Evolutionary conservation across 176 grass and related monocot species (phyloP).

Genomic region (Bolboschoenus planiculmis): DNA sequence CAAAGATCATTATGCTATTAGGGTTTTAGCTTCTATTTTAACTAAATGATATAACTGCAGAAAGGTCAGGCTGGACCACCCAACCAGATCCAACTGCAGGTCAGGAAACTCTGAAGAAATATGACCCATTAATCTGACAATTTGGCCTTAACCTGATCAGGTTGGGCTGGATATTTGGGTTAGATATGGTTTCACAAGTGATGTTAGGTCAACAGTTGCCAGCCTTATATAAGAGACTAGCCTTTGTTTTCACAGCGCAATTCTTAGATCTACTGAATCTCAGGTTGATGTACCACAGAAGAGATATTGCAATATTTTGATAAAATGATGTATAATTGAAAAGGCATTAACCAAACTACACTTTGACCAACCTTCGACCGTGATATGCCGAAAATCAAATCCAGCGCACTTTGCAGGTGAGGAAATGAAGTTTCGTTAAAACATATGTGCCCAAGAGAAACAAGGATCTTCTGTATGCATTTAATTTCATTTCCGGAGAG

Average conservation of each 20-base stretch:
- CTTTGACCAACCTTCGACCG: constrained; percentile 66
- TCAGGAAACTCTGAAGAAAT: too few species aligned
- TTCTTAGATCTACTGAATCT: not conserved
- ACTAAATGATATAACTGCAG: not conserved
- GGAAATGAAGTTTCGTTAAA: constrained; percentile 77
- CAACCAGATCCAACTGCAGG: too few species aligned
- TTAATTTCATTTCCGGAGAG: constrained; percentile 92
- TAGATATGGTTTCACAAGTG: not conserved
- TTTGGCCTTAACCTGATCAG: too few species aligned
- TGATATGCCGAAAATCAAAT: constrained; percentile 81
- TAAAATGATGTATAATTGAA: constrained; percentile 4
- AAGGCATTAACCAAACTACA: not conserved
- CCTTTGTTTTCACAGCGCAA: not conserved
- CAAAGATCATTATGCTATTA: not conserved
- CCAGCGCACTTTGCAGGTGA: constrained; percentile 55
- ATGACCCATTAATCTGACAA: too few species aligned
- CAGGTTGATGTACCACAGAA: not conserved
- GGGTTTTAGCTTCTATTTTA: not conserved
- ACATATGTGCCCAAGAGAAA: constrained; percentile 88
- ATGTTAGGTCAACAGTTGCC: not conserved
- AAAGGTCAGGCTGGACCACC: not conserved
- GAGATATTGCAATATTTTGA: not conserved
- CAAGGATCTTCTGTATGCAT: constrained; percentile 77
- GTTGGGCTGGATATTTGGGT: not conserved
- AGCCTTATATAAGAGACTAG: not conserved